Base-by-base conservation (phyloP, 306 rosid genomes). In the Calophaca sinica region DNA sequence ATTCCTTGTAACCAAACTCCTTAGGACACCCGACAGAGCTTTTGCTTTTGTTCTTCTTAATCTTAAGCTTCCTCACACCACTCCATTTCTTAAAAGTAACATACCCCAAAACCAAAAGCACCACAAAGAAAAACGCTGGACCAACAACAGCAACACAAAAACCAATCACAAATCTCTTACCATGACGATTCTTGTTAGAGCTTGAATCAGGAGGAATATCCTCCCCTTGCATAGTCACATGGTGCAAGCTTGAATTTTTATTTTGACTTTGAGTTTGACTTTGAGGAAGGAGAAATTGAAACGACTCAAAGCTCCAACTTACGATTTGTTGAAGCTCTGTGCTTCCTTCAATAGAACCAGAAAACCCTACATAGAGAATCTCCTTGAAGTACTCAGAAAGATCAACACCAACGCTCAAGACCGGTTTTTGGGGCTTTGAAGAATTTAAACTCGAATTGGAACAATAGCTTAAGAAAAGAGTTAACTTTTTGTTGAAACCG, bases 331-430 rank as follows among this genome's bases (percentile, higher is more conserved):
- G 87, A 73, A 83, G 91, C 83, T 90, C 96, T 0, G 96, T 94
- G 68, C 93, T 87, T 20, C 97, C 97, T 13, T 80, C 89, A 0
- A 90, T 86, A 0, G 91, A 88, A 35, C 90, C 93, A 0, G 86
- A 81, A 78, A 94, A 91, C 0, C 98, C 96, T 14, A 85, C 79
- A 54, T 79, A 87, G 13, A 78, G 8, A 59, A 3, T 12, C 38
- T 75, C 88, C 42, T 76, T 86, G 0, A 94, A 84, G 48, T 85
- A 77, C 2, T 55, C 46, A 9, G 87, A 85, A 29, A 94, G 89
- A 29, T 86, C 83, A 33, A 94, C 29, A 11, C 63, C 81, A 32
- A 88, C 78, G 0, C 35, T 78, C 33, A 94, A 50, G 42, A 84
- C 36, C 0, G 97, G 87, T 1, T 62, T 68, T 2, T 45, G 8